Conservation (phyloP, 2,329 filamentous ascomycete genomes). For the Chaetomiaceae sp. region DNA sequence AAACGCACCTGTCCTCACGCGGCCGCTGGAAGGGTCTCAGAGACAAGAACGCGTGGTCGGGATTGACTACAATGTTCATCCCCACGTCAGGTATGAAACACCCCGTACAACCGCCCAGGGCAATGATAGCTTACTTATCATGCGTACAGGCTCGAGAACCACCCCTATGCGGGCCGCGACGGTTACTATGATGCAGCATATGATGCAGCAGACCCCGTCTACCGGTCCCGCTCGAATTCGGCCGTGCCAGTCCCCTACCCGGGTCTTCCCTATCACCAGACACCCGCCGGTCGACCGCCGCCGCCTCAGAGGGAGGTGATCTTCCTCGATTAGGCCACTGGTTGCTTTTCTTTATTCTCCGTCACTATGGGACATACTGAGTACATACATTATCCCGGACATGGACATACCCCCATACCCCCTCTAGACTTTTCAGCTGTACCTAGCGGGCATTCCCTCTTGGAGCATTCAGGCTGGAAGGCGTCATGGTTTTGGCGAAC, state of each 20-base stretch:
- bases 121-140: slow-evolving; percentile 1
- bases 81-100: slow-evolving; percentile 12
- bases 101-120: not conserved
- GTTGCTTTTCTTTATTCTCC: not conserved
- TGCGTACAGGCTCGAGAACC: not conserved
- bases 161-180: not conserved
- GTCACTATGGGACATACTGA: not conserved
- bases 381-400: not conserved
- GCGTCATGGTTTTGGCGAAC: not conserved
- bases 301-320: slow-evolving; percentile 13
- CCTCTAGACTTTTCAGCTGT: not conserved
- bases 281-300: not conserved
- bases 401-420: too few species aligned
- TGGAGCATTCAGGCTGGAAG: not conserved
- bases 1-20: not conserved
- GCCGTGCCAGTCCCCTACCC: not conserved
- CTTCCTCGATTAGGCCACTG: slow-evolving; percentile 8
- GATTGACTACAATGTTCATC: slow-evolving; percentile 21
- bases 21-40: slow-evolving; percentile 5
- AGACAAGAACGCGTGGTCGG: slow-evolving; percentile 25
- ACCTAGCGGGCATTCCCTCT: not conserved
- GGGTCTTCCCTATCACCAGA: slow-evolving; percentile 4
- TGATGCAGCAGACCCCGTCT: not conserved
- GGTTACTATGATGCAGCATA: not conserved
- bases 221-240: slow-evolving; percentile 9